Evolutionary conservation across 805 yeast genomes (phyloP), one percentile per base, ranked within the genome.

Genomic region (Lipomyces lipofer): DNA sequence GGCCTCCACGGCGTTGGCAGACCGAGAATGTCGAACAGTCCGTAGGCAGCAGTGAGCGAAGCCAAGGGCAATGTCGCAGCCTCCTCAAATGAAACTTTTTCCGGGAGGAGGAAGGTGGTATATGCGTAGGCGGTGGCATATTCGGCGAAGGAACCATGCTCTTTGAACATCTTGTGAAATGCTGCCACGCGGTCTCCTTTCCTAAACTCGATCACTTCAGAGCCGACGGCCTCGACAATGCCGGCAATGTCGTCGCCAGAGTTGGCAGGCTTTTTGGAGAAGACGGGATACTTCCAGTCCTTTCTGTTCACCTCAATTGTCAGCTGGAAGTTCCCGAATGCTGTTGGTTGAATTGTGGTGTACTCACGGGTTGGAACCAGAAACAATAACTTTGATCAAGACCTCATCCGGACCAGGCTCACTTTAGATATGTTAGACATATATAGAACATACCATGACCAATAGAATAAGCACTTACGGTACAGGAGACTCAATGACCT

Each of bases 221-320:
- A 19, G 28, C 55, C 55, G 21, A 51, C 51, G 12, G 51, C 38
- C 30, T 46, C 55, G 40, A 51, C 28, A 4, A 25, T 13, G 15
- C 55, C 55, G 25, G 51, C 55, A 22, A 51, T 51, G 27, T 51
- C 55, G 24, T 51, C 55, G 33, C 55, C 55, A 17, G 55, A 51
- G 35, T 51, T 51, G 43, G 33, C 39, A 5, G 46, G 27, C 21
- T 35, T 30, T n/a, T 38, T 33, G 33, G n/a, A 22, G 24, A 17
- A 45, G 21, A 46, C 2, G 9, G 55, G 55, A 19, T 28, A 46
- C 43, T 51, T 51, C 55, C 55, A 51, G 43, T 51, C 55, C 47
- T 51, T 51, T 15, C 33, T 29, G 33, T 29, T 29, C 10, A 29
- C 2, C 33, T 10, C 13, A n/a, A 12, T 29, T 12, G 13, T n/a